phyloP scores from a whole-genome alignment of 345 rosid genomes.

The Hibiscus trionum region DNA sequence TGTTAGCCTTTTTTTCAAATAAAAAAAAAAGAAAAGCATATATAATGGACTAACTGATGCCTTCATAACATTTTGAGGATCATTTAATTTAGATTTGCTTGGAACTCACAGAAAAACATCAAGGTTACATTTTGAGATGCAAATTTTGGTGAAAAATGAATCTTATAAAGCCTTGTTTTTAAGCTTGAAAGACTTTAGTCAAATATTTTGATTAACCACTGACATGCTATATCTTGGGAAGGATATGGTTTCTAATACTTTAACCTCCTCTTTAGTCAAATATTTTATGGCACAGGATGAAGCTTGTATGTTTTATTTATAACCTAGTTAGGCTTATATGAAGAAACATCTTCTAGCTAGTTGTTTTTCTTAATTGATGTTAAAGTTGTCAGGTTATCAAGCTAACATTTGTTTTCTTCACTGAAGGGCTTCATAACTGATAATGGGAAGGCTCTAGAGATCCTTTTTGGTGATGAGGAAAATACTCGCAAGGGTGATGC shows the following conservation, averaged over 20 bases:
- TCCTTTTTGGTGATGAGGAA: constrained; percentile 79
- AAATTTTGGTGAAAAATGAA: not conserved
- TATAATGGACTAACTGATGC: not conserved
- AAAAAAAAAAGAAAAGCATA: too few relatives aligned
- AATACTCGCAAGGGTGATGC: constrained; percentile 72
- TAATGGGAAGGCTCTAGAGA: constrained; percentile 81
- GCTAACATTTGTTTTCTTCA: constrained; percentile 6
- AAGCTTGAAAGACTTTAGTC: not conserved
- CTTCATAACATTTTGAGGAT: not conserved
- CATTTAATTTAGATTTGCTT: not conserved
- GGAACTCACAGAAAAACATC: not conserved
- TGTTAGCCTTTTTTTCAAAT: not conserved
- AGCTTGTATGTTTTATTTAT: not conserved
- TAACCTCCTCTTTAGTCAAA: not conserved
- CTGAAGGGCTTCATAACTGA: constrained; percentile 87
- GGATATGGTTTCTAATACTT: not conserved
- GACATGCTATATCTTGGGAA: not conserved
- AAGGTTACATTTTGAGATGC: not conserved
- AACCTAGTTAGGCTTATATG: not conserved
- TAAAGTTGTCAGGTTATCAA: constrained; percentile 1
- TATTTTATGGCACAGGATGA: not conserved
- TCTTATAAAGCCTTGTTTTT: not conserved
- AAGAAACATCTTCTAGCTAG: constrained; percentile 1
- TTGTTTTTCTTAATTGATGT: constrained; percentile 7
- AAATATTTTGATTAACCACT: not conserved